Evolutionary conservation across 257 asterid genomes (phyloP).

Genomic region (Capsicum baccatum): DNA sequence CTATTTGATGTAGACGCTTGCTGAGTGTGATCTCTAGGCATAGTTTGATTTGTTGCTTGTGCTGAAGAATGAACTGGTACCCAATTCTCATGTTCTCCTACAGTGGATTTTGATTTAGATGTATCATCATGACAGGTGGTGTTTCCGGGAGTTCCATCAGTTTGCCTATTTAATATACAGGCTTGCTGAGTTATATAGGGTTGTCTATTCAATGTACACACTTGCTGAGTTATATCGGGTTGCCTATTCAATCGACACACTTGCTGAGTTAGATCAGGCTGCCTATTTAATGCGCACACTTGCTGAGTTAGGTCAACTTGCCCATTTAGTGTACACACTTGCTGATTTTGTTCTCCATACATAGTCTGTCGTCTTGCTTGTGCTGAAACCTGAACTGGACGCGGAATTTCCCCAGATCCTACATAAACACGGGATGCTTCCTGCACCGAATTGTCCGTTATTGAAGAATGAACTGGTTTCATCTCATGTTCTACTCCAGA

Average conservation of each 20-base stretch:
- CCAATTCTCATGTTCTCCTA: too few species aligned
- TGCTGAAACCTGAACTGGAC: neutral
- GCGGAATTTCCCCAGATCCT: neutral
- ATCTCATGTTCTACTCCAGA: neutral
- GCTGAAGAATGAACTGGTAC: neutral
- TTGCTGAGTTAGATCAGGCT: too few species aligned
- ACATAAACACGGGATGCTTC: neutral
- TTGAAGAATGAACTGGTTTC: neutral
- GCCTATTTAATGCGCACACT: neutral
- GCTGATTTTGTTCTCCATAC: neutral
- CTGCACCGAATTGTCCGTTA: neutral
- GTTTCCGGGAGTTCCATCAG: neutral
- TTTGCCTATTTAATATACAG: conserved; percentile 8
- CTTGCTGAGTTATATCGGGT: conserved; percentile 1
- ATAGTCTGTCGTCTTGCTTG: conserved; percentile 28
- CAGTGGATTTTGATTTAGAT: too few species aligned
- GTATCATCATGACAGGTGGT: neutral
- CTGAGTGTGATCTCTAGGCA: conserved; percentile 25
- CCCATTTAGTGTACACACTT: too few species aligned
- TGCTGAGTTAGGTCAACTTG: neutral
- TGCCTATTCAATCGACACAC: neutral
- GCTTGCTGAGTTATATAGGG: neutral
- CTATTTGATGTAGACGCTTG: conserved; percentile 26
- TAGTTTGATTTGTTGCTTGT: conserved; percentile 32
- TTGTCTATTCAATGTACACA: conserved; percentile 12